phyloP scores from a whole-genome alignment of 257 asterid species.

The Plantago major region DNA sequence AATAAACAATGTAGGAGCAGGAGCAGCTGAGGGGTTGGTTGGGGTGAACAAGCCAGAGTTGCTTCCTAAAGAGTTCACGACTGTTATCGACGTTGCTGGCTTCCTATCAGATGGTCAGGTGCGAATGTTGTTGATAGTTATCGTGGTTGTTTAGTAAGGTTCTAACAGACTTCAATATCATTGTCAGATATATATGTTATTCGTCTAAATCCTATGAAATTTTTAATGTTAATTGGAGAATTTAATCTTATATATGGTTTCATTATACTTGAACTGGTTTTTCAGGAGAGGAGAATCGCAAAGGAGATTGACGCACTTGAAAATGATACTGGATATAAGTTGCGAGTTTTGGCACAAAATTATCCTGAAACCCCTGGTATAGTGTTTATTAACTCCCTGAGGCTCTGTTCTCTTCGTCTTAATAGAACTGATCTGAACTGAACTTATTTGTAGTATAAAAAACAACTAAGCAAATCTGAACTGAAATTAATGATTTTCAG shows the following conservation, averaged over 20 bases:
- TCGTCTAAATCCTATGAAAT: neutral
- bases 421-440: too few relatives aligned
- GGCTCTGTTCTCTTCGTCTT: too few relatives aligned
- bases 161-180: neutral
- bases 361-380: conserved; percentile 95
- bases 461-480: too few relatives aligned
- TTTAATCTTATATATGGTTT: neutral
- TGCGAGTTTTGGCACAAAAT: conserved; percentile 87
- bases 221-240: neutral
- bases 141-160: neutral
- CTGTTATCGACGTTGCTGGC: conserved; percentile 92
- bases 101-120: conserved; percentile 98
- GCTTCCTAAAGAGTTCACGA: conserved; percentile 66
- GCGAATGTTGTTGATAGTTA: conserved; percentile 12
- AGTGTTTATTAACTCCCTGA: neutral
- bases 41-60: conserved; percentile 94
- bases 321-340: conserved; percentile 80
- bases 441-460: too few relatives aligned
- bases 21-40: conserved; percentile 60
- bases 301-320: conserved; percentile 72
- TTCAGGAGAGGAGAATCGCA: conserved; percentile 71
- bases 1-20: conserved; percentile 47
- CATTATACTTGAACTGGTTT: conserved; percentile 17
- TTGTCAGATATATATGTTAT: neutral
- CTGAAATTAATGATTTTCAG: too few relatives aligned